These are phyloP conservation scores for Diospyros lotus DNA, from an alignment of 148 eudicot genomes.

Conservation along the genomic window DNA sequence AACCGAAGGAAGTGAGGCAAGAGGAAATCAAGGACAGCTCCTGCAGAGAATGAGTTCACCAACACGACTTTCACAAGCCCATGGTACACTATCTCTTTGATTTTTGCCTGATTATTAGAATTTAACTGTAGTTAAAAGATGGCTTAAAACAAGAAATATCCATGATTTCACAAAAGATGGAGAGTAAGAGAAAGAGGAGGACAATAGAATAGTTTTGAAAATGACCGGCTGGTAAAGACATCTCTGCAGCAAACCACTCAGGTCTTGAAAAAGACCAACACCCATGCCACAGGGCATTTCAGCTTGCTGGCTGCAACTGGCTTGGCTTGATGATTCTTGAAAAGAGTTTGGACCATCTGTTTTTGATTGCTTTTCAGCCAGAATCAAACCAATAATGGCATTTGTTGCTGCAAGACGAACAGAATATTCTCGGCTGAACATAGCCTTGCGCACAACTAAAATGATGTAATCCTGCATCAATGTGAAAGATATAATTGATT, in stretches of 20 bases:
- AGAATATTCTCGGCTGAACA: constrained; percentile 53
- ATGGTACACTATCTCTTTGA: constrained; percentile 41
- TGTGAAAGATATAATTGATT: not conserved
- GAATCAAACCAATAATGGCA: constrained; percentile 43
- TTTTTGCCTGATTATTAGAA: constrained; percentile 36
- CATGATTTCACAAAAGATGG: not conserved
- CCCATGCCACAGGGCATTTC: constrained; percentile 22
- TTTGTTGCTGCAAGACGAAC: constrained; percentile 47
- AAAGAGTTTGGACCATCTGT: constrained; percentile 27
- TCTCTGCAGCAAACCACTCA: constrained; percentile 56
- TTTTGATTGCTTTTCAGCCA: constrained; percentile 41
- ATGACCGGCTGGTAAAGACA: constrained; percentile 62
- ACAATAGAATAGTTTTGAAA: not conserved
- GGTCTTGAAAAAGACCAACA: constrained; percentile 44
- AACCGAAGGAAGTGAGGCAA: constrained; percentile 50
- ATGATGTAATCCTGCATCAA: constrained; percentile 45
- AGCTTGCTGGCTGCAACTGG: constrained; percentile 57
- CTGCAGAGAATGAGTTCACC: constrained; percentile 42
- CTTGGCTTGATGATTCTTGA: constrained; percentile 65
- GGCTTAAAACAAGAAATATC: not conserved
- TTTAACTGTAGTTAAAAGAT: not conserved
- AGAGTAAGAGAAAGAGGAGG: not conserved
- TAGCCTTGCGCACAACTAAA: constrained; percentile 53
- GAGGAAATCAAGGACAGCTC: constrained; percentile 43
- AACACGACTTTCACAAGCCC: constrained; percentile 50